Percentiles rank a stretch among this genome's conserved stretches.
phyloP scores from a whole-genome alignment of 1,284 basidiomycete genomes.

The Marasmius tenuissimus region DNA sequence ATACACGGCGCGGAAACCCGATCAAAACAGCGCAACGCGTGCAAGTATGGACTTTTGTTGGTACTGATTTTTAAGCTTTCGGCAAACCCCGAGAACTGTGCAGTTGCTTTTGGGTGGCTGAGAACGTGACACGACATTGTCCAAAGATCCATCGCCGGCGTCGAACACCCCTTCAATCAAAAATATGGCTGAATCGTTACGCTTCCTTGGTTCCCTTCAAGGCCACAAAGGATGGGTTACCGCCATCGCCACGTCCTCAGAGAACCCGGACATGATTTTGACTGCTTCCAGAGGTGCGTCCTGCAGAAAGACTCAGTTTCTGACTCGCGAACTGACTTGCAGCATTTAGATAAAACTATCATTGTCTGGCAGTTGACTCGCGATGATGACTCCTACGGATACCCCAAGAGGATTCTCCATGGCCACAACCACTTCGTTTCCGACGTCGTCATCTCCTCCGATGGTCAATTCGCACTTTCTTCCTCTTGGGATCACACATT shows the following conservation, averaged over 20 bases:
- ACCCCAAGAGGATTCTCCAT: constrained; percentile 95
- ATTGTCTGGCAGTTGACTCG: constrained; percentile 99
- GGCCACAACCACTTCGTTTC: constrained; percentile 99
- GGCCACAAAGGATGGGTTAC: constrained; percentile 98
- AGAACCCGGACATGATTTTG: constrained; percentile 96
- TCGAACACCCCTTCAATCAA: constrained; percentile 41
- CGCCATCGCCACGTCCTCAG: constrained; percentile 94
- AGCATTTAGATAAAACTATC: constrained; percentile 90
- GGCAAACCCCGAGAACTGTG: constrained; percentile 1
- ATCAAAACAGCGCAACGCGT: not conserved
- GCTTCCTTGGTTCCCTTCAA: constrained; percentile 89
- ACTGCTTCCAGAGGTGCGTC: constrained; percentile 91
- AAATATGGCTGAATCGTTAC: constrained; percentile 82
- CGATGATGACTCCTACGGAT: constrained; percentile 90
- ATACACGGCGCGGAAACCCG: no score
- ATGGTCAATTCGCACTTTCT: constrained; percentile 99
- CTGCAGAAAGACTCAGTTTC: constrained; percentile 6
- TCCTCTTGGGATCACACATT: constrained; percentile 99
- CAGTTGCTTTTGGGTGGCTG: constrained; percentile 1
- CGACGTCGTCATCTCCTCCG: constrained; percentile 97
- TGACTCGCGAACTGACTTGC: not conserved
- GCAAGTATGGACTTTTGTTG: not conserved
- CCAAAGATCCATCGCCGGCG: constrained; percentile 17
- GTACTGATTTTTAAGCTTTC: not conserved
- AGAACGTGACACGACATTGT: not conserved